These are phyloP conservation scores for Mrakia gelida DNA, from an alignment of 768 basidiomycete species.

Conservation along the genomic window DNA sequence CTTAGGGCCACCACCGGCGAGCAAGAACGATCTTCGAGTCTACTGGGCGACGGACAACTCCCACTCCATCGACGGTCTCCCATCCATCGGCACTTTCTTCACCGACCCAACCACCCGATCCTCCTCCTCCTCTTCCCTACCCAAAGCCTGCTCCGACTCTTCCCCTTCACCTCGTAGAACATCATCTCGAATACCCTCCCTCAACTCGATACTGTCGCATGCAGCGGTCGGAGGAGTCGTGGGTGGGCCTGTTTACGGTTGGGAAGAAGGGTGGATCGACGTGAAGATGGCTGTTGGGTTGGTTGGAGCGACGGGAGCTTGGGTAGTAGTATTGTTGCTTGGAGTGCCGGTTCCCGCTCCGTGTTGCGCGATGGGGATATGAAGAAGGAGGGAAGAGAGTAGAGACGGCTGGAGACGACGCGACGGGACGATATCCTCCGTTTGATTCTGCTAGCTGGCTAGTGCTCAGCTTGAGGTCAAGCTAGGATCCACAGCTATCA, in stretches of 20 bases:
- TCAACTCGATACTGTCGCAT: background rate
- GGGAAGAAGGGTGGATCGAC: background rate
- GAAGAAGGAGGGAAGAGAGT: background rate
- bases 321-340: conserved; percentile 2
- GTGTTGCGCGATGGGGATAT: conserved; percentile 27
- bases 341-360: conserved; percentile 23
- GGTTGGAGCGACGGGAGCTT: background rate
- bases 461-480: too few relatives aligned
- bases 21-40: conserved; percentile 10
- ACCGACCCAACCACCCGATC: background rate
- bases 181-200: background rate
- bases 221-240: background rate
- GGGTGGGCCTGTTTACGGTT: background rate
- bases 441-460: too few relatives aligned
- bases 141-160: background rate
- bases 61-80: conserved; percentile 12
- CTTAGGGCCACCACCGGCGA: too few relatives aligned
- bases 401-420: background rate
- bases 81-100: conserved; percentile 1
- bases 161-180: too few relatives aligned
- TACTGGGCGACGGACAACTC: conserved; percentile 20
- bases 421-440: too few relatives aligned
- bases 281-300: conserved; percentile 8
- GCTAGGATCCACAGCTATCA: too few relatives aligned
- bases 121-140: too few relatives aligned